Evolutionary conservation across 2,329 filamentous ascomycete genomes (phyloP), one percentile per base, ranked within the genome.

Genomic region (Ascochyta rabiei): DNA sequence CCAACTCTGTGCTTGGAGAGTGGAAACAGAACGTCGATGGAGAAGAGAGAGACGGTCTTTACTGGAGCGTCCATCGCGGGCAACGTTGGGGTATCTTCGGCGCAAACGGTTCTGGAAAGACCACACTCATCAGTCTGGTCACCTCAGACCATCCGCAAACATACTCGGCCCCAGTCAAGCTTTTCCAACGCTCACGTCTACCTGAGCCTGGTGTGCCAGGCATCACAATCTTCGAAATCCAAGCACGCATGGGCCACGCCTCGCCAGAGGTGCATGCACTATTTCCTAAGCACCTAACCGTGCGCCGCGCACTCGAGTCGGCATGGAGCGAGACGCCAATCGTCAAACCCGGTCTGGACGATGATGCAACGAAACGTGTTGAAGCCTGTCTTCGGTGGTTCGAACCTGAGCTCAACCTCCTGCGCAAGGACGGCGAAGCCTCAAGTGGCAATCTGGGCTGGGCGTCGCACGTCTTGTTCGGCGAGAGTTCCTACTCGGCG

Each of bases 121-220:
- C 95, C 0, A 99, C 95, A 0, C 83, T 99, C 34, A 84, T 98
- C 24, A 95, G 92, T 5, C 82, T 99, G 6, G 89, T 99, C 55
- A 96, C 91, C 56, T 98, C 93, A 1, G 95, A 99, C 69, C 95
- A 99, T 67, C 95, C 95, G 0, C 93, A 98, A 74, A 87, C 93
- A 0, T 99, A 98, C 73, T 91, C 90, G 0, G 84, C 93, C 21
- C 93, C 93, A 0, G 88, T 99, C 57, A 88, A 85, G 63, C 81
- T 97, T 13, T 98, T 99, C 71, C 91, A 92, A 0, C 86, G 86
- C 19, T 89, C 88, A 49, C 86, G 95, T 18, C 81, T 97, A 0
- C 92, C 93, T 0, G 85, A 89, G 50, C 83, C 84, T 0, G 89
- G 89, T 0, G 73, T 84, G 48, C 83, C 84, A 0, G 92, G 91